Evolutionary conservation across 495 filamentous ascomycete genomes (phyloP), one percentile per base, ranked within the genome.

Genomic region (Pseudomonodictys pantanalensis): DNA sequence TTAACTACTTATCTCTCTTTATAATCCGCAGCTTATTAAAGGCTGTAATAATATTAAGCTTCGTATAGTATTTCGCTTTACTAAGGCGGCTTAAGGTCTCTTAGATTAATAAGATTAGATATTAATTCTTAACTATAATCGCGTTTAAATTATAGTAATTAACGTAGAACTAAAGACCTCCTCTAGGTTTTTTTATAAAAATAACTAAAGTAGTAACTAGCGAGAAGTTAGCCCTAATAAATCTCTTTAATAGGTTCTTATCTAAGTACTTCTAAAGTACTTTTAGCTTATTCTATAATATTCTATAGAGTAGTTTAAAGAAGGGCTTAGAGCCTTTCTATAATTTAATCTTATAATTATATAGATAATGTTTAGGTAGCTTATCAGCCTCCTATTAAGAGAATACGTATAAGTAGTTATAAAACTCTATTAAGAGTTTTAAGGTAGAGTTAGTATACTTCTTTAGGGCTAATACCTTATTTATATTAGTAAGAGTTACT

Each of bases 341-440:
- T 49, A 62, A 30, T 18, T 56, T n/a, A 30, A 64, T 64, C 12
- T 51, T 51, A 51, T 58, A 58, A 33, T 58, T 51, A 51, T 50
- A 58, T 15, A 20, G n/a, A 12, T 41, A 51, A 41, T 49, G 26
- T 9, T 9, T 8, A 8, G 32, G 45, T 24, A 58, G 18, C 24
- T 51, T 51, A 43, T 58, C 29, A 7, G 28, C 49, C 7, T 35
- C 22, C 35, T 51, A 35, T 7, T 8, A 35, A 15, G 15, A 35
- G 15, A 35, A 35, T 35, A 35, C 32, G 32, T 35, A 8, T 11
- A 23, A 15, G 30, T 51, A 52, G 12, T 51, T 41, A 30, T 58
- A 51, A 47, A 26, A 51, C 29, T 50, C 35, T 11, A 3, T 12
- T 33, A 51, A 23, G 17, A 58, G 18, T 25, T n/a, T n/a, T n/a